Conservation (phyloP, 805 yeast genomes). For the Candida easanensis region DNA sequence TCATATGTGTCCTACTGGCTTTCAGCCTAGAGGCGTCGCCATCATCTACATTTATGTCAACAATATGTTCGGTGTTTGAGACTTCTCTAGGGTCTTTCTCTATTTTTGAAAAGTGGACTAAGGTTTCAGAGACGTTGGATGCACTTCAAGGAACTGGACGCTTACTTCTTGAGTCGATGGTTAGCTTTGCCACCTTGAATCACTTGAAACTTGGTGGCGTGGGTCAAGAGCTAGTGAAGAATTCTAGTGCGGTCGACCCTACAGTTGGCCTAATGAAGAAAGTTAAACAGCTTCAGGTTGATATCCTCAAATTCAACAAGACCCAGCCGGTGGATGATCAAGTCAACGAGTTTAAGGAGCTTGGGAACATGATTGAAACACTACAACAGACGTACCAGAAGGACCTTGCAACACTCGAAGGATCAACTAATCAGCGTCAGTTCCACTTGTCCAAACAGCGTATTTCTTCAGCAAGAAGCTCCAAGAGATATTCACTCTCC, state of each 20-base stretch:
- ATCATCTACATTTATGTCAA: constrained; percentile 5
- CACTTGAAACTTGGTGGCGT: constrained; percentile 3
- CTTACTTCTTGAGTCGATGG: constrained; percentile 7
- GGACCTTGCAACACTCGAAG: constrained; percentile 8
- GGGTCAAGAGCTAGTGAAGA: background rate
- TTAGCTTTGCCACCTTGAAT: background rate
- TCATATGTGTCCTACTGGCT: constrained; percentile 42
- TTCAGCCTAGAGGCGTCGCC: constrained; percentile 13
- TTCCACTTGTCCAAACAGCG: constrained; percentile 10
- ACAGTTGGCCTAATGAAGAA: constrained; percentile 11
- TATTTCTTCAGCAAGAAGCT: constrained; percentile 11
- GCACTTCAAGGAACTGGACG: background rate
- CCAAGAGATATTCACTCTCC: constrained; percentile 22
- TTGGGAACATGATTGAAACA: constrained; percentile 14
- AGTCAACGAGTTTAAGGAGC: constrained; percentile 7
- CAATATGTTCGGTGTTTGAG: constrained; percentile 12
- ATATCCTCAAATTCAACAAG: constrained; percentile 10
- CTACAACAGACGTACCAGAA: constrained; percentile 11
- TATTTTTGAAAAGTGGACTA: constrained; percentile 4
- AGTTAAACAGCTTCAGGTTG: constrained; percentile 10
- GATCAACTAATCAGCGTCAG: constrained; percentile 12
- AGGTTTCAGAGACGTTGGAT: background rate
- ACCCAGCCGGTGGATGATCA: constrained; percentile 9
- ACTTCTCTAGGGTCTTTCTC: background rate
- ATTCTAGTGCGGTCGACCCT: constrained; percentile 3